phyloP scores from a whole-genome alignment of 495 filamentous ascomycete species.

The Sphaerosporella brunnea region DNA sequence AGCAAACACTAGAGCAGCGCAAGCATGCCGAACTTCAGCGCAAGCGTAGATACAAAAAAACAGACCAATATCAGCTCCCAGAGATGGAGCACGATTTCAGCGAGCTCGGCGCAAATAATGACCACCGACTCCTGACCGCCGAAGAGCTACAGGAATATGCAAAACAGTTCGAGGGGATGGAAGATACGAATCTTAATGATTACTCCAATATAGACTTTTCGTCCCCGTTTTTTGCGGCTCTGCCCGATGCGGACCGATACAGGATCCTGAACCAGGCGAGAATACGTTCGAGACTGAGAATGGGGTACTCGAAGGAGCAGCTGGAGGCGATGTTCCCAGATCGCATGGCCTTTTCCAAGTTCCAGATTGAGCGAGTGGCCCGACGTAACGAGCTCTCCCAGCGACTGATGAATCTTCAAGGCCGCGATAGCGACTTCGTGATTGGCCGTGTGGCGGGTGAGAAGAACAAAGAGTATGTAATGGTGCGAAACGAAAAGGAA shows the following conservation, averaged over 20 bases:
- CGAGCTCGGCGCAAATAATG: slow-evolving; percentile 74
- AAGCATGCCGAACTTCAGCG: slow-evolving; percentile 63
- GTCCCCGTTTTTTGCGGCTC: slow-evolving; percentile 73
- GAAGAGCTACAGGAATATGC: slow-evolving; percentile 90
- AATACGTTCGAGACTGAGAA: slow-evolving; percentile 66
- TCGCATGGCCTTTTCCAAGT: slow-evolving; percentile 89
- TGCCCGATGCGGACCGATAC: slow-evolving; percentile 81
- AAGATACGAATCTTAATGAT: slow-evolving; percentile 88
- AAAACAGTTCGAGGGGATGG: slow-evolving; percentile 72
- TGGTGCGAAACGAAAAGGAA: slow-evolving; percentile 88
- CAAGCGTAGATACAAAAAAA: slow-evolving; percentile 52
- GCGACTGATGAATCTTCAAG: slow-evolving; percentile 82
- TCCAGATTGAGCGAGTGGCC: slow-evolving; percentile 84
- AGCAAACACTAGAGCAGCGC: slow-evolving; percentile 63
- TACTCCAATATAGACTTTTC: slow-evolving; percentile 98
- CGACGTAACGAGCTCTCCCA: slow-evolving; percentile 93
- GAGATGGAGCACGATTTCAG: slow-evolving; percentile 42
- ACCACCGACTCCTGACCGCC: slow-evolving; percentile 84
- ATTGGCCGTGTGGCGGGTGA: slow-evolving; percentile 60
- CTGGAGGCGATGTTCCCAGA: slow-evolving; percentile 91
- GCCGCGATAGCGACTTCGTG: slow-evolving; percentile 45
- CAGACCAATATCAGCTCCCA: slow-evolving; percentile 85
- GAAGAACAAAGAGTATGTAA: slow-evolving; percentile 77
- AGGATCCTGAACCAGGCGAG: slow-evolving; percentile 92
- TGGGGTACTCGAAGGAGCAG: slow-evolving; percentile 94